Evolutionary conservation across 1,284 basidiomycete species (phyloP).

Genomic region (Apiotrichum mycotoxinovorans): DNA sequence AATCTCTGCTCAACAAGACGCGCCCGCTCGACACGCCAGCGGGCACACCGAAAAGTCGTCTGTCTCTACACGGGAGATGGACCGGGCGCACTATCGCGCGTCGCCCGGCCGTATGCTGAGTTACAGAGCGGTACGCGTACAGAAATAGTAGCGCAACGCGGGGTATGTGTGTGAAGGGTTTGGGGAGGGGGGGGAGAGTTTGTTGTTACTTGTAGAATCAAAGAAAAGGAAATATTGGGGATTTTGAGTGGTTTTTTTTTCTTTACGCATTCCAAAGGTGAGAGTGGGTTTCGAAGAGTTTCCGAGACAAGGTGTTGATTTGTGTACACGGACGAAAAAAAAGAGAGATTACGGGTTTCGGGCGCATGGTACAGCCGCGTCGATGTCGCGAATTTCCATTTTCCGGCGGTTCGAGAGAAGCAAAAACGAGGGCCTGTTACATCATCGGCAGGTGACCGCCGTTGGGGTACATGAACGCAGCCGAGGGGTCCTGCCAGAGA

Average conservation of each 20-base stretch:
- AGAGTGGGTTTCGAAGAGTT: background rate
- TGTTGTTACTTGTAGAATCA: background rate
- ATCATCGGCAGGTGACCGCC: conserved; percentile 23
- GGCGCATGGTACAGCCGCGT: conserved; percentile 19
- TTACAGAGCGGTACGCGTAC: conserved; percentile 17
- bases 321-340: conserved; percentile 18
- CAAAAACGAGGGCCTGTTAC: conserved; percentile 9
- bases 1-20: conserved; percentile 28
- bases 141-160: conserved; percentile 7
- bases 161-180: conserved; percentile 13
- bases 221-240: background rate
- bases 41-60: conserved; percentile 23
- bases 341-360: conserved; percentile 8
- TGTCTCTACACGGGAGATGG: conserved; percentile 24
- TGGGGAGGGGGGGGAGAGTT: background rate
- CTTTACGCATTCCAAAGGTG: background rate
- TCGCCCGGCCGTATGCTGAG: conserved; percentile 19
- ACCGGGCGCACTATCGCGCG: conserved; percentile 6
- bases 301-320: conserved; percentile 15
- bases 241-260: conserved; percentile 3
- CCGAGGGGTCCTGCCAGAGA: conserved; percentile 23
- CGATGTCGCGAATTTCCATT: conserved; percentile 10
- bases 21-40: conserved; percentile 21
- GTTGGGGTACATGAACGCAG: conserved; percentile 24
- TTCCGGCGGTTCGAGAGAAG: background rate